Percentiles rank a stretch among this genome's conserved stretches.
Conservation (phyloP, 2,329 filamentous ascomycete species). For the Penicillium sp. region DNA sequence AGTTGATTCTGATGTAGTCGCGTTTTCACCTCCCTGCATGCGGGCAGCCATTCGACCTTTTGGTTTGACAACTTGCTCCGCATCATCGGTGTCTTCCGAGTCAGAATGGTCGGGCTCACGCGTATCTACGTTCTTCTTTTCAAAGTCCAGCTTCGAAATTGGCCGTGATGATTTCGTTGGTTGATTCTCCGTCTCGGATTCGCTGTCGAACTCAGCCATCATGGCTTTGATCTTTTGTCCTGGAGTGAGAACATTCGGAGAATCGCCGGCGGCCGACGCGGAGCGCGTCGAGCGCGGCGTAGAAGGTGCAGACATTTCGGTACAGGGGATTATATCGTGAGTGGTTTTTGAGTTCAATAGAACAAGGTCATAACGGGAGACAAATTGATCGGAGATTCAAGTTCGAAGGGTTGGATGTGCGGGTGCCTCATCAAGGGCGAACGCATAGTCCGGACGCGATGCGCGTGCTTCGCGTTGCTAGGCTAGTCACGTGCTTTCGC, state of each 20-base stretch:
- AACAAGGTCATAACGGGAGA: slow-evolving; percentile 7
- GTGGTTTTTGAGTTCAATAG: background rate
- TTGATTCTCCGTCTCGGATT: slow-evolving; percentile 44
- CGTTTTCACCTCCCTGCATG: slow-evolving; percentile 46
- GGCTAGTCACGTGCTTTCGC: slow-evolving; percentile 18
- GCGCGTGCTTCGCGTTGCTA: slow-evolving; percentile 24
- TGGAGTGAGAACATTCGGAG: slow-evolving; percentile 39
- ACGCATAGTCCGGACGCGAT: slow-evolving; percentile 21
- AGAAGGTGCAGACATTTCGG: slow-evolving; percentile 29
- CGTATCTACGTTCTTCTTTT: slow-evolving; percentile 5
- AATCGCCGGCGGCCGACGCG: slow-evolving; percentile 25
- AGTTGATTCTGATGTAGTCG: background rate
- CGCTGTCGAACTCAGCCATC: slow-evolving; percentile 45
- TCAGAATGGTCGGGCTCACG: slow-evolving; percentile 3
- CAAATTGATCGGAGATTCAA: background rate
- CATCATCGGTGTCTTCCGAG: slow-evolving; percentile 23
- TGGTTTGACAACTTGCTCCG: slow-evolving; percentile 50
- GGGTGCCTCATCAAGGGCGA: slow-evolving; percentile 9
- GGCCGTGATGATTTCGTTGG: slow-evolving; percentile 6
- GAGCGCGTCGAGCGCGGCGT: slow-evolving; percentile 33
- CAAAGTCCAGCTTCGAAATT: slow-evolving; percentile 17
- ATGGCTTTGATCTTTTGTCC: slow-evolving; percentile 47
- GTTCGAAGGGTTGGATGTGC: slow-evolving; percentile 5
- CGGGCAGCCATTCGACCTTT: slow-evolving; percentile 60
- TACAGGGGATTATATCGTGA: background rate